phyloP scores from a whole-genome alignment of 805 yeast genomes.

The Candida michaelii region DNA sequence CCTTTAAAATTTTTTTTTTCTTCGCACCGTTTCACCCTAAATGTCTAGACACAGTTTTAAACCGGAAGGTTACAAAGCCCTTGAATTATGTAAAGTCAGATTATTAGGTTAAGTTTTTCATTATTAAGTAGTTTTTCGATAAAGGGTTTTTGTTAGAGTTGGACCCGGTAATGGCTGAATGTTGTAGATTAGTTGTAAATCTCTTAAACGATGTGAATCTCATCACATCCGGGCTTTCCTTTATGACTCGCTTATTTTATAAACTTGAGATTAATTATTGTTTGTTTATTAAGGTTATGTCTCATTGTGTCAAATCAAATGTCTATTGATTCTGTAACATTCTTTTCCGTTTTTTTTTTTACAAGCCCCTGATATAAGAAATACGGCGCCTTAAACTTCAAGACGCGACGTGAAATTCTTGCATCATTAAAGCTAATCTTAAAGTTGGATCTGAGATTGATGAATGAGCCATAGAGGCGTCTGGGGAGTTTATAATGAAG shows the following conservation, averaged over 20 bases:
- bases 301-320: background rate
- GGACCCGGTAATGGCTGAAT: no score
- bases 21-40: constrained; percentile 6
- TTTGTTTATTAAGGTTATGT: background rate
- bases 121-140: no score
- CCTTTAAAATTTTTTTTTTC: constrained; percentile 3
- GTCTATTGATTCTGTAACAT: background rate
- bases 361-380: background rate
- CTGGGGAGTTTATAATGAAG: no score
- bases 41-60: background rate
- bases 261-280: background rate
- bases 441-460: no score
- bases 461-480: no score
- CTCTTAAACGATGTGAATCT: no score
- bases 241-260: no score
- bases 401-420: background rate
- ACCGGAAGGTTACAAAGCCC: background rate
- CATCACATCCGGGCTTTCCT: background rate
- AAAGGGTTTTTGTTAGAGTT: no score
- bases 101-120: no score
- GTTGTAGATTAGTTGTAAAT: no score
- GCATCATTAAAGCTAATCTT: no score
- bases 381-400: background rate
- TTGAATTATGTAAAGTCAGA: background rate
- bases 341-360: no score